Conservation (phyloP, 2,329 filamentous ascomycete species). For the Mollisiaceae sp. region DNA sequence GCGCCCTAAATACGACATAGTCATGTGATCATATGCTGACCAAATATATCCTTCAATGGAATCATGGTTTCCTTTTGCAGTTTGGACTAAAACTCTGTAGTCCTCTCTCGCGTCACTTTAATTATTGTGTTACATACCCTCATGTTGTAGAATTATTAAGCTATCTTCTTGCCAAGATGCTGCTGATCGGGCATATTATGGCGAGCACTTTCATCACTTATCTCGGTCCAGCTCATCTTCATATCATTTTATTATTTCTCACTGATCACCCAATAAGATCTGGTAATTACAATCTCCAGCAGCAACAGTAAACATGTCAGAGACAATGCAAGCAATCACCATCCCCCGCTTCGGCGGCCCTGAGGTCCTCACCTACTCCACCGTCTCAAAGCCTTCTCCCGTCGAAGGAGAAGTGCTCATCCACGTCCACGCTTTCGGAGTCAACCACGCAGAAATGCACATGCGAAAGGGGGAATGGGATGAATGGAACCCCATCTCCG, state of each 20-base stretch:
- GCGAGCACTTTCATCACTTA: background rate
- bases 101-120: background rate
- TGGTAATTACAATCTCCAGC: too few species aligned
- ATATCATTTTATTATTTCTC: too few species aligned
- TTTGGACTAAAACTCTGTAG: background rate
- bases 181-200: background rate
- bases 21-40: background rate
- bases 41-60: background rate
- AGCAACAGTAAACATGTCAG: constrained; percentile 12
- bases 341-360: constrained; percentile 43
- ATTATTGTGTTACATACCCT: background rate
- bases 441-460: constrained; percentile 53
- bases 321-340: constrained; percentile 45
- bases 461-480: constrained; percentile 51
- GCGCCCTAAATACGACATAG: background rate
- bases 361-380: constrained; percentile 39
- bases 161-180: background rate
- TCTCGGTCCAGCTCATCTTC: background rate
- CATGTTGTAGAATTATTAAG: background rate
- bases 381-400: constrained; percentile 40
- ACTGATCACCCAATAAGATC: too few species aligned
- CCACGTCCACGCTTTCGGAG: constrained; percentile 48
- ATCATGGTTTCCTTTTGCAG: background rate
- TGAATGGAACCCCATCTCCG: constrained; percentile 46
- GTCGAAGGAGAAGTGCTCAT: constrained; percentile 42